Percentiles rank a stretch among this genome's conserved stretches.
phyloP scores from a whole-genome alignment of 208 protist species.

The Giardia duodenalis region DNA sequence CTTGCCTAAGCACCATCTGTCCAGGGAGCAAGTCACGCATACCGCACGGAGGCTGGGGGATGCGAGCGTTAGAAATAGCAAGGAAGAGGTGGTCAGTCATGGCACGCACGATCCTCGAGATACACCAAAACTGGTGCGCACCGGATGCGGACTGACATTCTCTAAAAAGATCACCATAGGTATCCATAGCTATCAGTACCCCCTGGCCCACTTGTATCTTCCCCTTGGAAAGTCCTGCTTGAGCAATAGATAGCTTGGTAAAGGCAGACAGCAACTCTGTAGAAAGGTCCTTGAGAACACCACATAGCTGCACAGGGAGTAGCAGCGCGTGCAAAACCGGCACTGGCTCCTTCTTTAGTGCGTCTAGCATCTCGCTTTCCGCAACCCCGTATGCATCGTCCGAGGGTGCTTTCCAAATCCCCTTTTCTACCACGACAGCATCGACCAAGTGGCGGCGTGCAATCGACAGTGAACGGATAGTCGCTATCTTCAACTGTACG shows the following conservation, averaged over 20 bases:
- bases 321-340: neutral
- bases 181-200: neutral
- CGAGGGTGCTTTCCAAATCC: neutral
- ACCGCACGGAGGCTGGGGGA: constrained; percentile 50
- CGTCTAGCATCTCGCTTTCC: neutral
- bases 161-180: neutral
- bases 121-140: constrained; percentile 1
- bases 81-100: neutral
- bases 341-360: neutral
- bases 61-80: neutral
- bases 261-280: too few relatives aligned
- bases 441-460: neutral
- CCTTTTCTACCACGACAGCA: neutral
- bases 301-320: neutral
- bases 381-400: too few relatives aligned
- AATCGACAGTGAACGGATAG: neutral
- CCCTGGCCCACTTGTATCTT: constrained; percentile 25
- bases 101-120: neutral
- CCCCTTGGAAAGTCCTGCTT: constrained; percentile 5
- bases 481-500: neutral
- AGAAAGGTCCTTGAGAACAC: neutral
- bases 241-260: neutral
- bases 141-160: neutral
- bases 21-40: constrained; percentile 57
- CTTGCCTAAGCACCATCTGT: constrained; percentile 59